Evolutionary conservation across 1,284 basidiomycete genomes (phyloP), one percentile per base, ranked within the genome.

Genomic region (Cutaneotrichosporon spelunceum): DNA sequence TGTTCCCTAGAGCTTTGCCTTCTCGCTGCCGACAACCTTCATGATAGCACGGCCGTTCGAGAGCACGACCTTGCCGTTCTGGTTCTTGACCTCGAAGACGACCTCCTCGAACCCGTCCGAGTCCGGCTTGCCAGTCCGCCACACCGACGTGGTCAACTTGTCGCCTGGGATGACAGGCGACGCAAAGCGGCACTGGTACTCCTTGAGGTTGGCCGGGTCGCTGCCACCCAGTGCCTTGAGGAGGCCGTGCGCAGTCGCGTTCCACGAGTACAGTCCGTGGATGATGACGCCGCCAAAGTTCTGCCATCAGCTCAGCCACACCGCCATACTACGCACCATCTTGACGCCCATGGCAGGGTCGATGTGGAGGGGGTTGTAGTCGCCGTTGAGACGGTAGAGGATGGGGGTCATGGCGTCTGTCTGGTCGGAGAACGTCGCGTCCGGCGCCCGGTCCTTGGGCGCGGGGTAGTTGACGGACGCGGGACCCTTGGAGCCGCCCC

Each of bases 291-390:
- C 64, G 55, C 64, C 64, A 27, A 65, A 65, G 39, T 42, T 42
- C 36, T 39, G 9, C 13, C 36, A 19, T 39, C 36, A 39, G 36
- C 36, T 14, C 36, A 10, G 36, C 36, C 11, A 10, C 36, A 1
- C 14, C 11, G 7, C 16, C n/a, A 16, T 14, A 16, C 36, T 39
- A n/a, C n/a, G n/a, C 30, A 61, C 64, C 64, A 65, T 65, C 64
- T 65, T 56, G 48, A 55, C 34, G 44, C 64, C 64, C 13, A 61
- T 58, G 56, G 60, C 60, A 23, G 64, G 64, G 27, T 61, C 62
- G 4, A 59, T 56, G 61, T 65, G 64, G 9, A 65, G 64, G 3
- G 64, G 64, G 64, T 65, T 65, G 64, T 65, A 65, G 64, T 65
- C 64, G 47, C 64, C 64, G 56, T 65, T 65, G 29, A 65, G 64